Evolutionary conservation across 495 filamentous ascomycete species (phyloP).

Genomic region (Penicillium herquei): DNA sequence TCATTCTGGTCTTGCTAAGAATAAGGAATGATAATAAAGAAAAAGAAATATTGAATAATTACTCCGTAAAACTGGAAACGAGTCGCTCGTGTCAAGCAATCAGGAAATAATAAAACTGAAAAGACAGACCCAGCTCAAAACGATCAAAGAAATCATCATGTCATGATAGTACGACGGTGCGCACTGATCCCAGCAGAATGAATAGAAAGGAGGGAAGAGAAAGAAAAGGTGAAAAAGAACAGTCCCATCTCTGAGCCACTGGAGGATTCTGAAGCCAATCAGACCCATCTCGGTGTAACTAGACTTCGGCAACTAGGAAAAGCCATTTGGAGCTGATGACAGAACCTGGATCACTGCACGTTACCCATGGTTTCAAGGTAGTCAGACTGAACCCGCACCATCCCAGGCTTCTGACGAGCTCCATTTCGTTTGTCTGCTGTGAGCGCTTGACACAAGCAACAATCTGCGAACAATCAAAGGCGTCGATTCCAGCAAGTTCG

Average conservation of each 20-base stretch:
- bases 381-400: conserved; percentile 90
- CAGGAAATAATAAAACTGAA: too few relatives aligned
- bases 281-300: not conserved
- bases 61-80: too few relatives aligned
- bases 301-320: conserved; percentile 78
- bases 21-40: too few relatives aligned
- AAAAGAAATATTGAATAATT: too few relatives aligned
- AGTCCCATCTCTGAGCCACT: not conserved
- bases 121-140: not conserved
- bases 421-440: conserved; percentile 54
- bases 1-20: too few relatives aligned
- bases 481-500: conserved; percentile 70
- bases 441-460: conserved; percentile 76
- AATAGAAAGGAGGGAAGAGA: not conserved
- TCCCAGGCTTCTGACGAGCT: conserved; percentile 74
- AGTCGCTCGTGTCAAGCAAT: too few relatives aligned
- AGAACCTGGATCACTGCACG: conserved; percentile 46
- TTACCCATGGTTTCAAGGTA: conserved; percentile 70
- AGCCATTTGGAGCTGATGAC: conserved; percentile 71
- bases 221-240: not conserved
- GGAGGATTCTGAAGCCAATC: not conserved
- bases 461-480: conserved; percentile 71
- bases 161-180: not conserved
- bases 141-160: not conserved
- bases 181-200: not conserved